Base-by-base conservation (phyloP, 2,329 filamentous ascomycete species). In the Microdochium nivale region DNA sequence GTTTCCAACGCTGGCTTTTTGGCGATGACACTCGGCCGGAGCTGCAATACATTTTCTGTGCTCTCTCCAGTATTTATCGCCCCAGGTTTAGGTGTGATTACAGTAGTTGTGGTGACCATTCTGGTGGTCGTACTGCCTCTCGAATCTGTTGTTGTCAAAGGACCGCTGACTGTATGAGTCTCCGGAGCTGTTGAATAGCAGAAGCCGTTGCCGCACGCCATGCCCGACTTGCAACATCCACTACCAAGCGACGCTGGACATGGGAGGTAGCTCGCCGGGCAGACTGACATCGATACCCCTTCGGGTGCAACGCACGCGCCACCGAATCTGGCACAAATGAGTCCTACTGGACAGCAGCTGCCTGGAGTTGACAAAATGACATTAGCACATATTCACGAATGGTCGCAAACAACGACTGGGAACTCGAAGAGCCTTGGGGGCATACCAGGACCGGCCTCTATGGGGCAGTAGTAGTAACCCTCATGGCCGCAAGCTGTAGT, bases 201-300 rank as follows among this genome's bases (percentile, higher is more conserved):
- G 14, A 59, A 62, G 19, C 59, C 64, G 2, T 61, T 50, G 2
- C 70, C 78, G 57, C 80, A 83, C 25, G 63, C 73, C 68, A 76
- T 71, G 3, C 73, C 74, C 47, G 63, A 70, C 2, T 63, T 64
- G 58, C 80, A 83, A 55, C 80, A 83, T 0, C 79, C 79, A 52
- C 72, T 76, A 49, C 72, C 73, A 3, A 77, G 56, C 1, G 74
- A 76, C 4, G 72, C 58, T 1, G 80, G 72, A 52, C 80, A 83
- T 3, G 72, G 65, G 51, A 70, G 75, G 47, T 72, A 76, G 53
- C 64, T 69, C 2, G 65, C 55, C 5, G 70, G 70, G 50, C 79
- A 83, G 16, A 62, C 66, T 8, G 67, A 68, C 27, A 62, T 65
- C 1, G 71, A 60, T 4, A 65, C 61, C 10, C 75, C 76, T 11